phyloP scores from a whole-genome alignment of 306 rosid genomes.

The Spatholobus suberectus region DNA sequence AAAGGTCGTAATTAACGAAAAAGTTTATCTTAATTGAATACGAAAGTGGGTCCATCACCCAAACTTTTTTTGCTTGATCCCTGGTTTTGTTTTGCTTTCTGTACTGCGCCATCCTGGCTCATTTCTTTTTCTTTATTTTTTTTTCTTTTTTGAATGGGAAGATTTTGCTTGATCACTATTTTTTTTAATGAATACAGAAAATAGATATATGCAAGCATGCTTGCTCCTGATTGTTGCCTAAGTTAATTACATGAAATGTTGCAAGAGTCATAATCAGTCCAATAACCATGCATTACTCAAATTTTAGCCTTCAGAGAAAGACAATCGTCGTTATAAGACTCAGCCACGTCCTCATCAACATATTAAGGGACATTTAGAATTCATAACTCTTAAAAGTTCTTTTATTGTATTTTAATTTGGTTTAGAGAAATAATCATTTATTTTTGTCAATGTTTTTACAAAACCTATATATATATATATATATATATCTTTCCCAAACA shows the following conservation, averaged over 20 bases:
- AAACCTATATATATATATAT: neutral
- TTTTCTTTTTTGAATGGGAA: neutral
- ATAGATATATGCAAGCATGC: neutral
- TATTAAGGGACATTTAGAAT: neutral
- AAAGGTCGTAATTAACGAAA: slow-evolving; percentile 7
- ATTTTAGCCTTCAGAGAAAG: neutral
- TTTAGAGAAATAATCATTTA: too few species aligned
- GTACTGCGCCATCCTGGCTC: neutral
- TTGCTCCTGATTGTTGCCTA: neutral
- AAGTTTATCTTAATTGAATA: slow-evolving; percentile 23
- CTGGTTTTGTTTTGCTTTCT: neutral
- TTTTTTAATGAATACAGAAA: neutral
- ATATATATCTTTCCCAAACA: too few species aligned
- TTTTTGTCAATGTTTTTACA: neutral
- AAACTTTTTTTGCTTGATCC: neutral
- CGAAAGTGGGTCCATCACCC: neutral
- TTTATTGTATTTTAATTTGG: too few species aligned
- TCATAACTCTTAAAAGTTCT: neutral
- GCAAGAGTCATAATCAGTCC: neutral
- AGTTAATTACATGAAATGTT: neutral
- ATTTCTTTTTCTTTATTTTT: neutral
- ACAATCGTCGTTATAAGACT: neutral
- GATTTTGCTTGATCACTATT: neutral
- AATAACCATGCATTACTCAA: neutral
- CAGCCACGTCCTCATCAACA: neutral